Percentiles rank a stretch among this genome's conserved stretches.
Evolutionary conservation across 2,329 filamentous ascomycete species (phyloP).

Genomic region (Calonectria hawksworthii): DNA sequence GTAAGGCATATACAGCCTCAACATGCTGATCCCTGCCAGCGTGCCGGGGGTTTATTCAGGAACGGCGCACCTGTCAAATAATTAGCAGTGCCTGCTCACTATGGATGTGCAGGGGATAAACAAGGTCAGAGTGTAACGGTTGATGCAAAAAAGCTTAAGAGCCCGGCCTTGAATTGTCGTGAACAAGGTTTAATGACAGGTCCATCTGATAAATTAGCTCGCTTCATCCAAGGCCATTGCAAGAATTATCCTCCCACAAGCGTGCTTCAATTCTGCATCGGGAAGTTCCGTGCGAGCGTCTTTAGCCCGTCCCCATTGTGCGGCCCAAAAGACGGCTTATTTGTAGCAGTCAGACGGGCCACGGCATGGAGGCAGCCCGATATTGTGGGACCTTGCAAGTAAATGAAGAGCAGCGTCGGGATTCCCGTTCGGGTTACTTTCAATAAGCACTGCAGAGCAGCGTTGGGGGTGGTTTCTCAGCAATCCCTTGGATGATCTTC

Average conservation of each 20-base stretch:
- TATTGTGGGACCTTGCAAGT: not conserved
- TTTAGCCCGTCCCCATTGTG: not conserved
- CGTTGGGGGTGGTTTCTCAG: not conserved
- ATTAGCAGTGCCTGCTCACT: not conserved
- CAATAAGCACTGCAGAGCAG: not conserved
- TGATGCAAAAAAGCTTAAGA: not conserved
- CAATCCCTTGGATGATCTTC: not conserved
- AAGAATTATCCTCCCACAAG: not conserved
- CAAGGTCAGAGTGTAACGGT: not conserved
- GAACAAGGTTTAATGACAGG: constrained; percentile 4
- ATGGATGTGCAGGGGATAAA: not conserved
- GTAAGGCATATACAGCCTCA: not conserved
- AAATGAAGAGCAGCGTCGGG: not conserved
- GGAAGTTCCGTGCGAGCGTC: not conserved
- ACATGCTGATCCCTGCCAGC: not conserved
- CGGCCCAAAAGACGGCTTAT: not conserved
- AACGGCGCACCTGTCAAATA: not conserved
- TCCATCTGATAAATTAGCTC: not conserved
- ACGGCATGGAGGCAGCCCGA: not conserved
- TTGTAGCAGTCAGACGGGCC: no score
- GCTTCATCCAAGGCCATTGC: not conserved
- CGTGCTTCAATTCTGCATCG: not conserved
- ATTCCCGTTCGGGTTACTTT: not conserved
- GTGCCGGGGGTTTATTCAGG: not conserved
- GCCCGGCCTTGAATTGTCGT: no score